phyloP scores from a whole-genome alignment of 1,284 basidiomycete genomes.

The Tilletia horrida region DNA sequence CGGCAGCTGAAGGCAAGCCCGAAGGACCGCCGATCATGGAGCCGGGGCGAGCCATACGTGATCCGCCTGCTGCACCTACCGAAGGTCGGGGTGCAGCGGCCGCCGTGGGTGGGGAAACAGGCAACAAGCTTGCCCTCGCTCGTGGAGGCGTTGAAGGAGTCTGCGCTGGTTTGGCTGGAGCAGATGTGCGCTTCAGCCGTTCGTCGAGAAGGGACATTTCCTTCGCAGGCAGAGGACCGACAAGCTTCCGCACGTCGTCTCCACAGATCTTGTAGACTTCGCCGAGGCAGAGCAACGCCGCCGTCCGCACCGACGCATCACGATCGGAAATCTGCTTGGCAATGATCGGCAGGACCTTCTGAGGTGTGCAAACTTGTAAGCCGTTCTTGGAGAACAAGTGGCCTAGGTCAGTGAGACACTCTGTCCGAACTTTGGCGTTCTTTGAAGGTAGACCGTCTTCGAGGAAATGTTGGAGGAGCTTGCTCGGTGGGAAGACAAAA shows the following conservation, averaged over 20 bases:
- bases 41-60: conserved; percentile 1
- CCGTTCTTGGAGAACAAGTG: conserved; percentile 76
- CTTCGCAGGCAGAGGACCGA: conserved; percentile 73
- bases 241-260: conserved; percentile 76
- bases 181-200: conserved; percentile 72
- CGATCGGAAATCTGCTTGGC: conserved; percentile 82
- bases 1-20: not conserved
- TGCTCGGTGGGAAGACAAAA: conserved; percentile 72
- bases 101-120: conserved; percentile 19
- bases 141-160: conserved; percentile 8
- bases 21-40: conserved; percentile 11
- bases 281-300: conserved; percentile 73
- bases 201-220: conserved; percentile 89
- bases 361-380: conserved; percentile 68
- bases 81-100: conserved; percentile 22
- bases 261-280: conserved; percentile 79
- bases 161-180: conserved; percentile 23
- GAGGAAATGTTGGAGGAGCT: conserved; percentile 67
- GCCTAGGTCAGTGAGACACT: conserved; percentile 75
- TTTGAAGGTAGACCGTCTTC: conserved; percentile 72
- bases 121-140: conserved; percentile 56
- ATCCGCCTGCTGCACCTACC: not conserved
- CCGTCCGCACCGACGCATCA: conserved; percentile 78
- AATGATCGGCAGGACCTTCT: conserved; percentile 73
- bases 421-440: conserved; percentile 83